Percentiles rank a stretch among this genome's conserved stretches.
phyloP scores from a whole-genome alignment of 2,329 filamentous ascomycete species.

The Aspergillus sp. region DNA sequence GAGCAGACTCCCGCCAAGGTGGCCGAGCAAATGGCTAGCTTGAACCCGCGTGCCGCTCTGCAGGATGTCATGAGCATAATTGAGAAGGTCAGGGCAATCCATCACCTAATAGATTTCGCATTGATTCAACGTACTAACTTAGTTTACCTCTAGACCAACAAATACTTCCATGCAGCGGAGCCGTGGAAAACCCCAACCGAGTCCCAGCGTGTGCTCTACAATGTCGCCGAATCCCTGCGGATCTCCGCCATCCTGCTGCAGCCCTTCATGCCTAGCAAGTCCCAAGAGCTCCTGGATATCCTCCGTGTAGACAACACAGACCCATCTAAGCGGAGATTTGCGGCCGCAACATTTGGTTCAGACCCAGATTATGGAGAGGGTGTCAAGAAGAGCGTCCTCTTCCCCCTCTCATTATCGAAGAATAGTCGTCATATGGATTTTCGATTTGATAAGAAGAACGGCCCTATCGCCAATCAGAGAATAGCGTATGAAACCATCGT shows the following conservation, averaged over 20 bases:
- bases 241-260: conserved; percentile 80
- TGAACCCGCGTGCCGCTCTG: conserved; percentile 63
- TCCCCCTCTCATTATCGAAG: conserved; percentile 42
- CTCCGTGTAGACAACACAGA: conserved; percentile 60
- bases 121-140: conserved; percentile 3
- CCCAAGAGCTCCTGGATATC: conserved; percentile 66
- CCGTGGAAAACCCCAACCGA: conserved; percentile 61
- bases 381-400: conserved; percentile 45
- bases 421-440: conserved; percentile 21
- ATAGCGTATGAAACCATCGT: too few species aligned
- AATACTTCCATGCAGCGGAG: conserved; percentile 57
- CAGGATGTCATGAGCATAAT: conserved; percentile 60
- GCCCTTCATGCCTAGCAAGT: conserved; percentile 82
- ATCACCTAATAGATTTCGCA: background rate
- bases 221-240: conserved; percentile 70
- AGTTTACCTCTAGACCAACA: conserved; percentile 53
- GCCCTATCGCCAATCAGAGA: too few species aligned
- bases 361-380: conserved; percentile 67
- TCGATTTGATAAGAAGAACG: conserved; percentile 25
- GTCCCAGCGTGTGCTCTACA: conserved; percentile 61
- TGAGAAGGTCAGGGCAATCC: conserved; percentile 46
- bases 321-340: conserved; percentile 55
- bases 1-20: conserved; percentile 38
- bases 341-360: conserved; percentile 56
- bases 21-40: conserved; percentile 55